Evolutionary conservation across 768 basidiomycete genomes (phyloP), one percentile per base, ranked within the genome.

Genomic region (Trametes cinnabarina): DNA sequence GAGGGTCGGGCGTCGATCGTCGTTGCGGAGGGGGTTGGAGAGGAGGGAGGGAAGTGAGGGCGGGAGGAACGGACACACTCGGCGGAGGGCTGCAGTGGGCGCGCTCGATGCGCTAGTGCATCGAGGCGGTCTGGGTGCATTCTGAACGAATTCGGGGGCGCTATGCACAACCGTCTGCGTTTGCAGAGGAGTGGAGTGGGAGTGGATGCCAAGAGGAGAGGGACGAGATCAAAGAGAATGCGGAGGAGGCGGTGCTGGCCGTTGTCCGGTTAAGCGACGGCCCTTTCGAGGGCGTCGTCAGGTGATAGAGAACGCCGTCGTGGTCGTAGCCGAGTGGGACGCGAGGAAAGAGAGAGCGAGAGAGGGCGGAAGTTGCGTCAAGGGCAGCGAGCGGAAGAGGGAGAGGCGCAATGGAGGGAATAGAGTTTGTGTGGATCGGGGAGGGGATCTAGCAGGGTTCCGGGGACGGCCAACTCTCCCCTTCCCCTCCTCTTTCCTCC

Each of bases 161-260:
- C n/a, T n/a, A n/a, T n/a, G n/a, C n/a, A n/a, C n/a, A n/a, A n/a
- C n/a, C n/a, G n/a, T n/a, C n/a, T n/a, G n/a, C n/a, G n/a, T n/a
- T 42, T 20, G 41, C 11, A 3, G 41, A 42, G 15, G n/a, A 20
- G 20, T 20, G 20, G 41, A 42, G 41, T 17, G 11, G 41, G 41
- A 23, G 20, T 14, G 34, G 14, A 25, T 49, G 26, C 30, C 47
- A 22, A 49, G n/a, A 14, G 30, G 12, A 32, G 30, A 32, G 30
- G 30, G 30, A 19, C 23, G 50, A 40, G 49, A 34, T 48, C 25
- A 23, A 11, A 47, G 30, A n/a, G n/a, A n/a, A 41, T 51, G 50
- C 40, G 50, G 50, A 51, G 50, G 50, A 51, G 50, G 50, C 50
- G 20, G 50, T 51, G 50, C 40, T 14, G 28, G n/a, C n/a, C n/a